Conservation (phyloP, 768 basidiomycete genomes). For the Mycena galericulata region DNA sequence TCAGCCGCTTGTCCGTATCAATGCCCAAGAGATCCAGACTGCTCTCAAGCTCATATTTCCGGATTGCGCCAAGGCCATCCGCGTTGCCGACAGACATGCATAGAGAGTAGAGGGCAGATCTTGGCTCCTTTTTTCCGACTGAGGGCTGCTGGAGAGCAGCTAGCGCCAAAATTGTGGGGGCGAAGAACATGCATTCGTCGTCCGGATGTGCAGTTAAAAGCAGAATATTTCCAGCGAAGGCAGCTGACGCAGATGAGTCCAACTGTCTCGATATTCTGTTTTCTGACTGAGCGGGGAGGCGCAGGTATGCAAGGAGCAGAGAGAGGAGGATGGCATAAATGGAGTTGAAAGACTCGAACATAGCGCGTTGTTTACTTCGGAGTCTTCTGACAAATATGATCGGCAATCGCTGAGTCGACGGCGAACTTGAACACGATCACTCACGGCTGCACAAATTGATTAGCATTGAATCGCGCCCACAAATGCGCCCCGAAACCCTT, state of each 20-base stretch:
- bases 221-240: slow-evolving; percentile 54
- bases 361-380: not conserved
- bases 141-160: slow-evolving; percentile 31
- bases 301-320: slow-evolving; percentile 47
- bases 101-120: slow-evolving; percentile 63
- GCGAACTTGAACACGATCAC: too few species aligned
- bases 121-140: not conserved
- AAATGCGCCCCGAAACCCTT: too few species aligned
- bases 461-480: too few species aligned
- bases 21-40: slow-evolving; percentile 82
- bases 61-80: slow-evolving; percentile 74
- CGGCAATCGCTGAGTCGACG: not conserved
- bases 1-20: slow-evolving; percentile 60
- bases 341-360: slow-evolving; percentile 31
- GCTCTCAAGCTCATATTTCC: slow-evolving; percentile 67
- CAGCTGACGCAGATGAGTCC: slow-evolving; percentile 25
- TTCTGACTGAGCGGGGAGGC: slow-evolving; percentile 45
- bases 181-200: slow-evolving; percentile 96
- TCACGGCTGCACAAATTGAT: too few species aligned
- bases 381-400: not conserved
- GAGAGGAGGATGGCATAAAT: slow-evolving; percentile 46
- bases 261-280: slow-evolving; percentile 33
- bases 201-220: slow-evolving; percentile 94
- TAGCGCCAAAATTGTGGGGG: slow-evolving; percentile 80
- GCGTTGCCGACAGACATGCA: slow-evolving; percentile 87